These are phyloP conservation scores for Solanum rostratum DNA, from an alignment of 257 asterid species.

Conservation along the genomic window DNA sequence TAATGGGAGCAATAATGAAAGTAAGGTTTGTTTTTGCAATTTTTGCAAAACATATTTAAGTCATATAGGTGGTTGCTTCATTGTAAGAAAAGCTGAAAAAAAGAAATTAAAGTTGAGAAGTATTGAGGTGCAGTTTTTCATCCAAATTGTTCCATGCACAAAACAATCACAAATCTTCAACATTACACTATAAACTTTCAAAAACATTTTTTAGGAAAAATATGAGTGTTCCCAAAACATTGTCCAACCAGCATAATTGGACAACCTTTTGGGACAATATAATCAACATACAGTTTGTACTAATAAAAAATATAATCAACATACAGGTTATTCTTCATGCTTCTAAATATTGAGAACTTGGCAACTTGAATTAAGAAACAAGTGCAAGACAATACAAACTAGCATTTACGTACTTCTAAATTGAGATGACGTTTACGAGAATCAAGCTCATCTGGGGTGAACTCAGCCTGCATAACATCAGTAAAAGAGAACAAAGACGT, in stretches of 20 bases:
- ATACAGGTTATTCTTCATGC: not conserved
- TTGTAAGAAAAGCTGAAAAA: not conserved
- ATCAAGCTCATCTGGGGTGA: slow-evolving; percentile 74
- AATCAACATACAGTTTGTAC: slow-evolving; percentile 3
- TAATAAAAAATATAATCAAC: not conserved
- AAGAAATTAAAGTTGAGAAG: not conserved
- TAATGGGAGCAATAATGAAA: not conserved
- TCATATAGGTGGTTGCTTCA: not conserved
- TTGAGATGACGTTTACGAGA: slow-evolving; percentile 55
- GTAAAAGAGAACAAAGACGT: not conserved
- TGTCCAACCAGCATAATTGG: not conserved
- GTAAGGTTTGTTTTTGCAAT: not conserved
- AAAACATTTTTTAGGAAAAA: not conserved
- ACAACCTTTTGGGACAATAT: not conserved
- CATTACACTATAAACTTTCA: not conserved
- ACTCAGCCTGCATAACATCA: slow-evolving; percentile 48
- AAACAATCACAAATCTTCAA: not conserved
- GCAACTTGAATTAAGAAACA: not conserved
- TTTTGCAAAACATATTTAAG: not conserved
- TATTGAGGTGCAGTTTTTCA: not conserved
- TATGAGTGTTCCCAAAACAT: not conserved
- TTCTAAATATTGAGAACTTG: not conserved
- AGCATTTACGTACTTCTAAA: slow-evolving; percentile 21
- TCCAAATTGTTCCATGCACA: not conserved
- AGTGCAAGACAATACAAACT: not conserved